Conservation (phyloP, 768 basidiomycete genomes). For the Boletus rubroflammeus region DNA sequence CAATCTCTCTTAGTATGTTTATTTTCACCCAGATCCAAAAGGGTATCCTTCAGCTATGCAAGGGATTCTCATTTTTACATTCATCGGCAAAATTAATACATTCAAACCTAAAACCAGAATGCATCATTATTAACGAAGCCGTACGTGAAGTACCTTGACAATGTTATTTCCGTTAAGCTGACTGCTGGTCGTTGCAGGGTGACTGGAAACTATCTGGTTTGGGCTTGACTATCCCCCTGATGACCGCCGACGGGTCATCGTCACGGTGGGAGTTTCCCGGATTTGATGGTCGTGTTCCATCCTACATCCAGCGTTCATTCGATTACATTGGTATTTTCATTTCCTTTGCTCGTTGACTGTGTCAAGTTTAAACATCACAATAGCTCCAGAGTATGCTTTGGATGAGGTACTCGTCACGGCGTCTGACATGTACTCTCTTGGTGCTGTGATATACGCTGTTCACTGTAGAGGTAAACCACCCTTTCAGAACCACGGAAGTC, state of each 20-base stretch:
- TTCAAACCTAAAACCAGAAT: slow-evolving; percentile 84
- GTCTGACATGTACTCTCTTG: slow-evolving; percentile 92
- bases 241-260: slow-evolving; percentile 61
- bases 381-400: slow-evolving; percentile 92
- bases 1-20: slow-evolving; percentile 1
- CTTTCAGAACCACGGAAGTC: slow-evolving; percentile 78
- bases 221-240: slow-evolving; percentile 78
- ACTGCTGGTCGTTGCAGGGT: slow-evolving; percentile 52
- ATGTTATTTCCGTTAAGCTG: background rate
- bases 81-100: slow-evolving; percentile 90
- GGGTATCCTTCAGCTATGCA: slow-evolving; percentile 90
- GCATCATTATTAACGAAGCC: slow-evolving; percentile 83
- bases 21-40: slow-evolving; percentile 74
- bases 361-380: slow-evolving; percentile 5
- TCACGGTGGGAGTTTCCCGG: slow-evolving; percentile 90
- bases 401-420: slow-evolving; percentile 84
- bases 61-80: slow-evolving; percentile 87
- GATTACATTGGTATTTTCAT: slow-evolving; percentile 79
- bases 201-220: slow-evolving; percentile 98
- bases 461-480: slow-evolving; percentile 87
- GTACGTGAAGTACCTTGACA: slow-evolving; percentile 42
- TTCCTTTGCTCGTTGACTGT: background rate
- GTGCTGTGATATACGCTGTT: slow-evolving; percentile 87
- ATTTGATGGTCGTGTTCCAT: slow-evolving; percentile 74
- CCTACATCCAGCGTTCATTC: slow-evolving; percentile 85